Percentiles rank a stretch among this genome's conserved stretches.
These are phyloP conservation scores for Claviceps sp. DNA, from an alignment of 2,329 filamentous ascomycete genomes.

Conservation along the genomic window DNA sequence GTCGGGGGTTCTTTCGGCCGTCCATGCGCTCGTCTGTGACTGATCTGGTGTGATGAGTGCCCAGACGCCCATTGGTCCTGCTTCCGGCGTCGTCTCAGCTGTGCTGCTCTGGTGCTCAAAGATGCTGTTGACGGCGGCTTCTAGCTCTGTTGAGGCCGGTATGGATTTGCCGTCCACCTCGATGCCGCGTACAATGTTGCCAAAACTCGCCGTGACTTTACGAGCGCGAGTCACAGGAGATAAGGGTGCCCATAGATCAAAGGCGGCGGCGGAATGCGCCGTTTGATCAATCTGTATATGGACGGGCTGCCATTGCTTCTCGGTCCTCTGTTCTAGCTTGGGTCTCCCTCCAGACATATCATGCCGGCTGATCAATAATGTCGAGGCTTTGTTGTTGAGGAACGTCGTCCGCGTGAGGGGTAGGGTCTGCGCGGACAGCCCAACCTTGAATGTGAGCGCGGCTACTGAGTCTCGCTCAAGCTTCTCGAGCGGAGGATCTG, in stretches of 20 bases:
- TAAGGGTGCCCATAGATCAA: conserved; percentile 32
- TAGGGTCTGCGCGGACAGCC: conserved; percentile 31
- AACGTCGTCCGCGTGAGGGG: conserved; percentile 71
- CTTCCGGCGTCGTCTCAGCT: conserved; percentile 9
- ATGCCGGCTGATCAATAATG: conserved; percentile 31
- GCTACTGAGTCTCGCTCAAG: conserved; percentile 23
- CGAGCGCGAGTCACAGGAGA: conserved; percentile 50
- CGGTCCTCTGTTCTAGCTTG: conserved; percentile 14
- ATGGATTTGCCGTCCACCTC: conserved; percentile 31
- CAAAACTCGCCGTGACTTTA: conserved; percentile 50
- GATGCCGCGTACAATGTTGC: conserved; percentile 63
- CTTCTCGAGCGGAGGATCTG: conserved; percentile 12
- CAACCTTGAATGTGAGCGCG: conserved; percentile 28
- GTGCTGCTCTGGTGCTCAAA: conserved; percentile 26
- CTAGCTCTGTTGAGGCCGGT: conserved; percentile 60
- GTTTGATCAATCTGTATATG: conserved; percentile 12
- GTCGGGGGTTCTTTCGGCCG: conserved; percentile 4
- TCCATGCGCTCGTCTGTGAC: conserved; percentile 1
- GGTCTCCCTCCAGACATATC: conserved; percentile 11
- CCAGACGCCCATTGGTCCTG: conserved; percentile 53
- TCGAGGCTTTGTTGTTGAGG: conserved; percentile 50
- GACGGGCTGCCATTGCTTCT: conserved; percentile 28
- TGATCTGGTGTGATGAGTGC: conserved; percentile 47
- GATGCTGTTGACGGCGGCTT: conserved; percentile 46
- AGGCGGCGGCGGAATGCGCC: conserved; percentile 11